Evolutionary conservation across 495 filamentous ascomycete genomes (phyloP).

Genomic region (Durotheca rogersii): DNA sequence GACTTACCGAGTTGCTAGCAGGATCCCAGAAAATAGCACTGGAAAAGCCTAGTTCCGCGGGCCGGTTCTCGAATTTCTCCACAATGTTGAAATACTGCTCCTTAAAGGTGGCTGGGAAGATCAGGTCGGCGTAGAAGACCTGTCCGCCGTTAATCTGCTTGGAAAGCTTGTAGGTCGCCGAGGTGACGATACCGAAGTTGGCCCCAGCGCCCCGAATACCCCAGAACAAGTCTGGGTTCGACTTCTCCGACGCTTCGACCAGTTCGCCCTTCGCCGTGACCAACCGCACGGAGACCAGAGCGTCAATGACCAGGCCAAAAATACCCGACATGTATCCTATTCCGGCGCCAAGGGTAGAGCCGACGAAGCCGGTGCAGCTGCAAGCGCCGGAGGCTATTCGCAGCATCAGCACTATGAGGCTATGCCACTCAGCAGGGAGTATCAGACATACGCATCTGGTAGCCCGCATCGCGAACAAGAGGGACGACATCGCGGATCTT

Average conservation of each 20-base stretch:
- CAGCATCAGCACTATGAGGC: no score
- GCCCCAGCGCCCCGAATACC: conserved; percentile 48
- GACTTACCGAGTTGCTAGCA: conserved; percentile 4
- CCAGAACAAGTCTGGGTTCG: conserved; percentile 51
- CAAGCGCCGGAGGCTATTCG: conserved; percentile 31
- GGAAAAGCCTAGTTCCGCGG: conserved; percentile 22
- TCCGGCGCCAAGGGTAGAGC: conserved; percentile 46
- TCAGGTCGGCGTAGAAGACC: conserved; percentile 33
- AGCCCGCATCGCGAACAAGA: conserved; percentile 34
- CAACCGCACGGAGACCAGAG: conserved; percentile 35
- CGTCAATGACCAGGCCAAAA: conserved; percentile 42
- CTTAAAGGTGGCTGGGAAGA: conserved; percentile 26
- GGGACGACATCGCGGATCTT: conserved; percentile 23
- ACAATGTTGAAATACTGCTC: conserved; percentile 29
- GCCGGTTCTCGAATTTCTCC: conserved; percentile 28
- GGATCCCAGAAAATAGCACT: conserved; percentile 7
- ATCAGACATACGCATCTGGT: conserved; percentile 34
- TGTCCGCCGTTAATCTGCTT: conserved; percentile 28
- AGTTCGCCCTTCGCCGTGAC: conserved; percentile 38
- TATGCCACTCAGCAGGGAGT: background rate
- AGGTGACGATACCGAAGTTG: conserved; percentile 53
- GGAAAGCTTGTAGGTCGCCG: conserved; percentile 38
- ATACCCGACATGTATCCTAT: conserved; percentile 38
- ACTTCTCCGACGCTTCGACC: conserved; percentile 32
- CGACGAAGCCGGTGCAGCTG: conserved; percentile 36